Evolutionary conservation across 768 basidiomycete genomes (phyloP), one percentile per base, ranked within the genome.

Genomic region (Suillus brevipes): DNA sequence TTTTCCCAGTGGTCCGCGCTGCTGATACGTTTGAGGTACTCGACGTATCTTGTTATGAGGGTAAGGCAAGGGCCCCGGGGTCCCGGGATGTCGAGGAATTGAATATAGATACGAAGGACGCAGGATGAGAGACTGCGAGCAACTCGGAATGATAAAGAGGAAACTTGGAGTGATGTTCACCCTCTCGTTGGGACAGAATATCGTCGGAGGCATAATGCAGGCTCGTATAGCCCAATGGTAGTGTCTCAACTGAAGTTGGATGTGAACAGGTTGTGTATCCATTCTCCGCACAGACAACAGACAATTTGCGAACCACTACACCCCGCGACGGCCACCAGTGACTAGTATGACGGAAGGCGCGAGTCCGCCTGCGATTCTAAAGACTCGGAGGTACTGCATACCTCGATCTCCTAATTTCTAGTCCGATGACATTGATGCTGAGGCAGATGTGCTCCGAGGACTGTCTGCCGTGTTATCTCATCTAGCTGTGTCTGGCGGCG

Each of bases 1-100:
- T 83, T 34, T 90, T 84, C 77, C 90, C 91, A 3, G 83, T 85
- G 4, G 81, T 79, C 14, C 88, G 87, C n/a, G 74, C 78, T 56
- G 77, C 77, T 42, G 66, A 73, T 34, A 74, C 67, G 43, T 90
- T 89, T 71, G 73, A 83, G 61, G 88, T 90, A 73, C 67, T 85
- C 8, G 89, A 90, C 68, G 78, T 83, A 23, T 83, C 83, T 8
- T 69, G 62, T n/a, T 68, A 69, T 34, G 67, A 69, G 47, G 4
- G 34, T 64, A 37, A 36, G 31, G 6, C 4, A 38, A 50, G 18
- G 34, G n/a, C n/a, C n/a, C n/a, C n/a, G n/a, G 38, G 20, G 25
- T n/a, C n/a, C 8, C 36, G 7, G 31, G 23, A 50, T 50, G 6
- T 28, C 7, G 25, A 50, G 25, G 50, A 52, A 25, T 28, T 28